Percentiles rank a stretch among this genome's conserved stretches.
Conservation (phyloP, 306 rosid genomes). For the Abrus precatorius region DNA sequence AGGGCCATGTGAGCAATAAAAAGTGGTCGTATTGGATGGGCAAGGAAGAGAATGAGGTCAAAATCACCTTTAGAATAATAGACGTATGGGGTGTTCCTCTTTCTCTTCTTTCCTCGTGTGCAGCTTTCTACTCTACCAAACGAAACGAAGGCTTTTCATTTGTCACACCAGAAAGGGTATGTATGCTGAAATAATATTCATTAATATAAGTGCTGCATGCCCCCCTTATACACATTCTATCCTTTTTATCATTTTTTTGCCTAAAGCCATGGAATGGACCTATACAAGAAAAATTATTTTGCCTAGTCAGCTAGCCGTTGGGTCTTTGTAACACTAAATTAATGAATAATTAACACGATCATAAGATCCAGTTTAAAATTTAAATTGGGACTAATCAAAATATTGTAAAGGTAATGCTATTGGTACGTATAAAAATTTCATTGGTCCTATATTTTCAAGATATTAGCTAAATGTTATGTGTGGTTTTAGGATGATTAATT, state of each 20-base stretch:
- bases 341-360: no score
- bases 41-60: constrained; percentile 29
- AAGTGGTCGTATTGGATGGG: neutral
- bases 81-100: neutral
- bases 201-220: constrained; percentile 1
- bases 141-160: constrained; percentile 11
- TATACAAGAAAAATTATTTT: no score
- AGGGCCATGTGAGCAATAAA: constrained; percentile 5
- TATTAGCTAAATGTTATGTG: no score
- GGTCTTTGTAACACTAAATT: no score
- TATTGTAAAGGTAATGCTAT: no score
- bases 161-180: constrained; percentile 1
- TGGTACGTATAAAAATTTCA: no score
- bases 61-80: constrained; percentile 14
- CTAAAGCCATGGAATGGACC: neutral
- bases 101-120: neutral
- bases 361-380: no score
- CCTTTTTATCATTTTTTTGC: neutral
- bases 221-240: neutral
- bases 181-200: neutral
- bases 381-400: no score
- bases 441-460: no score
- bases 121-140: constrained; percentile 33
- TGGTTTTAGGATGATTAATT: no score
- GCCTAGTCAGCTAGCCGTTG: no score